These are phyloP conservation scores for Brassica carinata DNA, from an alignment of 345 rosid species.

Conservation along the genomic window DNA sequence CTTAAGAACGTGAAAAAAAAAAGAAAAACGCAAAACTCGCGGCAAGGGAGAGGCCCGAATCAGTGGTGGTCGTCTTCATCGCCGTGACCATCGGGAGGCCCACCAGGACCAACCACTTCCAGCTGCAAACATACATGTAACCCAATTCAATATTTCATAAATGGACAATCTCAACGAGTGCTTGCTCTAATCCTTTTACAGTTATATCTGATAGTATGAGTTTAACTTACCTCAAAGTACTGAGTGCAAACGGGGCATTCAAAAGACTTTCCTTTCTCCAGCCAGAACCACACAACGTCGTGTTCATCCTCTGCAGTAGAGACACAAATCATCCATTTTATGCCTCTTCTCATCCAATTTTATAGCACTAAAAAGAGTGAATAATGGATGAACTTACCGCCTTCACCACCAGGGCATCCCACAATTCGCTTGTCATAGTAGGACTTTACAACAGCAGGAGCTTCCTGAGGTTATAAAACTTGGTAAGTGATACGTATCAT, in stretches of 20 bases:
- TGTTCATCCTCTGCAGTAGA: constrained; percentile 79
- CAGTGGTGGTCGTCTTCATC: constrained; percentile 56
- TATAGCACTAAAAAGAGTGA: background rate
- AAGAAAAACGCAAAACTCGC: constrained; percentile 17
- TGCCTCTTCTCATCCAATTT: background rate
- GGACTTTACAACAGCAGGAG: constrained; percentile 57
- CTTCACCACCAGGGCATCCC: constrained; percentile 73
- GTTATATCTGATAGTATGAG: too few species aligned
- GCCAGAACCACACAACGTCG: constrained; percentile 98
- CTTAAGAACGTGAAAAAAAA: background rate
- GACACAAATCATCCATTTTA: background rate
- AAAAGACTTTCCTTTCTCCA: constrained; percentile 78
- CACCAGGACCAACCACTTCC: constrained; percentile 93
- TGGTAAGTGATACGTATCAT: background rate
- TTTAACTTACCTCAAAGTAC: constrained; percentile 85
- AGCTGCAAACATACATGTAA: constrained; percentile 45
- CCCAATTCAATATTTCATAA: background rate
- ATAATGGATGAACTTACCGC: constrained; percentile 42
- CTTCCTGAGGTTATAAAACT: constrained; percentile 39
- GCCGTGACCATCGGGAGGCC: constrained; percentile 79
- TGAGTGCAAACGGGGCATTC: constrained; percentile 91
- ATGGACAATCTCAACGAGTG: background rate
- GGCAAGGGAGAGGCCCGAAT: constrained; percentile 34
- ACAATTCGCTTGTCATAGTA: constrained; percentile 60
- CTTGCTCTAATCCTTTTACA: constrained; percentile 6